A percentile compares a stretch with the other conserved stretches of the same genome.
Evolutionary conservation across 768 basidiomycete species (phyloP).

Genomic region (Mycena crocata): DNA sequence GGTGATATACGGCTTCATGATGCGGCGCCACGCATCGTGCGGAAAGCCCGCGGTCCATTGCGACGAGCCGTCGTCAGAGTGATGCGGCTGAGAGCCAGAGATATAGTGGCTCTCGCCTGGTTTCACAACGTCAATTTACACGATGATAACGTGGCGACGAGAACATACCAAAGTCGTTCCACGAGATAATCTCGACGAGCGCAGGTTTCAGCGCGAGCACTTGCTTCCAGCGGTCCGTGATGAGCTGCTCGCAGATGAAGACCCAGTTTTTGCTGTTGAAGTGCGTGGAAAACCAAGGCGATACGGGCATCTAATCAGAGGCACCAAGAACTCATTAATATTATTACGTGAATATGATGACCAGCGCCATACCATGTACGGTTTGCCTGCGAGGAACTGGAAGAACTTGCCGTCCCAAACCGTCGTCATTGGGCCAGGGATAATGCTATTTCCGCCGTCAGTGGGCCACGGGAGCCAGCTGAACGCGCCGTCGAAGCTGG

Average conservation of each 20-base stretch:
- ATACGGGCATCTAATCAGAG: constrained; percentile 25
- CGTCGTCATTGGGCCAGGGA: constrained; percentile 16
- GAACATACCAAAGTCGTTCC: constrained; percentile 55
- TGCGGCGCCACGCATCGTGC: constrained; percentile 34
- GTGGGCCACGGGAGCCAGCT: constrained; percentile 44
- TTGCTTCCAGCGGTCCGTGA: constrained; percentile 37
- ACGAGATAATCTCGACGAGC: constrained; percentile 46
- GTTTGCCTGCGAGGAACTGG: constrained; percentile 17
- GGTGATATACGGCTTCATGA: constrained; percentile 34
- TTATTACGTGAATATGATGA: background rate
- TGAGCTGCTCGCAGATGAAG: constrained; percentile 34
- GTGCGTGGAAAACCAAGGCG: constrained; percentile 55
- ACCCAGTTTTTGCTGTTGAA: constrained; percentile 33
- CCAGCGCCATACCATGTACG: constrained; percentile 18
- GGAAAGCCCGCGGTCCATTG: constrained; percentile 33
- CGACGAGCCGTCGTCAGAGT: constrained; percentile 34
- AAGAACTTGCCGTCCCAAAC: constrained; percentile 15
- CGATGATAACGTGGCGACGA: background rate
- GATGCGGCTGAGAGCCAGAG: constrained; percentile 34
- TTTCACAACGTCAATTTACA: background rate
- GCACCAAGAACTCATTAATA: background rate
- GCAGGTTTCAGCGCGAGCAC: constrained; percentile 31
- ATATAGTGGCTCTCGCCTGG: constrained; percentile 54
- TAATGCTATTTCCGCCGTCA: constrained; percentile 29
- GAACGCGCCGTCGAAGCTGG: constrained; percentile 42